These are phyloP conservation scores for Neurospora sublineolata DNA, from an alignment of 495 filamentous ascomycete species.

Conservation along the genomic window DNA sequence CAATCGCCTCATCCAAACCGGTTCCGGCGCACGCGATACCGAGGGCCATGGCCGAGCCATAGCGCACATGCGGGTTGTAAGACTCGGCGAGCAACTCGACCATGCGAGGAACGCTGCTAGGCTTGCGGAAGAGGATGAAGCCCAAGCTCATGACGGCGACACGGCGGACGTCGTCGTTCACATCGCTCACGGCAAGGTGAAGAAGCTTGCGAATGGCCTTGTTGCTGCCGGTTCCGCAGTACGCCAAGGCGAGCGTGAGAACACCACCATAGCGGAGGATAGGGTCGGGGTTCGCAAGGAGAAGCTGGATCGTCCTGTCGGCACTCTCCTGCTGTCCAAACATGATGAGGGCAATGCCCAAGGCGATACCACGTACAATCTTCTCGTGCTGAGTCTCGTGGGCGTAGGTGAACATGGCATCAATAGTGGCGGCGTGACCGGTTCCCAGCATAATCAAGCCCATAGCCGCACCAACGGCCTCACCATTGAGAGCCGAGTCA, in stretches of 20 bases:
- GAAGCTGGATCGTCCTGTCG: constrained; percentile 84
- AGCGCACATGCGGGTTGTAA: constrained; percentile 97
- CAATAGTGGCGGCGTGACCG: constrained; percentile 77
- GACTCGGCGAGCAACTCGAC: constrained; percentile 97
- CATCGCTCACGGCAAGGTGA: constrained; percentile 94
- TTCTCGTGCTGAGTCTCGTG: constrained; percentile 98
- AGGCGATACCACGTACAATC: constrained; percentile 86
- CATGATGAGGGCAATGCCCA: constrained; percentile 99
- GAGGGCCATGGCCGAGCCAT: constrained; percentile 95
- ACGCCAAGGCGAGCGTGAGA: constrained; percentile 95
- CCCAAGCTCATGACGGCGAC: constrained; percentile 97
- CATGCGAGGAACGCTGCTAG: constrained; percentile 93
- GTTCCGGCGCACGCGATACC: constrained; percentile 98
- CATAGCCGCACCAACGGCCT: constrained; percentile 91
- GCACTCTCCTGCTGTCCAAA: constrained; percentile 90
- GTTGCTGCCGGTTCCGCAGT: constrained; percentile 95
- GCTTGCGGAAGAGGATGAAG: constrained; percentile 97
- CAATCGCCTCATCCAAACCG: constrained; percentile 91
- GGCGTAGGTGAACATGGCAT: constrained; percentile 94
- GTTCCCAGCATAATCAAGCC: constrained; percentile 96
- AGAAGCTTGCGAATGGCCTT: constrained; percentile 97
- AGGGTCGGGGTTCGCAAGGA: constrained; percentile 88
- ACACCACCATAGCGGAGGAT: constrained; percentile 94
- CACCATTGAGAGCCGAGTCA: constrained; percentile 91
- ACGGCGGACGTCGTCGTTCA: constrained; percentile 92